These are phyloP conservation scores for Ceratobasidium sp. DNA, from an alignment of 1,284 basidiomycete genomes.

Conservation along the genomic window DNA sequence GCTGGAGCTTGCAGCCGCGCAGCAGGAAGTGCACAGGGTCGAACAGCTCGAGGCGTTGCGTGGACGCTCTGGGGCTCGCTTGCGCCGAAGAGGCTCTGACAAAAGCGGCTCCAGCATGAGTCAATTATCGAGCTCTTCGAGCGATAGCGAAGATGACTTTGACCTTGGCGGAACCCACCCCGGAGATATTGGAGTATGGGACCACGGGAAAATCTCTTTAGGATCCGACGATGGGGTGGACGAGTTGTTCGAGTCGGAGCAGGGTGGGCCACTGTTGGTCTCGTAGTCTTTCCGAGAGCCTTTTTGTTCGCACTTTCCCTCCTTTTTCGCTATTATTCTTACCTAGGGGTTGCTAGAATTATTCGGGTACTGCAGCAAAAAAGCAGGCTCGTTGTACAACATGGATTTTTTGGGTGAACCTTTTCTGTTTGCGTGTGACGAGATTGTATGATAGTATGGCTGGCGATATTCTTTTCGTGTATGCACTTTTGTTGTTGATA, in stretches of 20 bases:
- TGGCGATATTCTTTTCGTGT: constrained; percentile 25
- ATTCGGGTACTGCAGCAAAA: constrained; percentile 17
- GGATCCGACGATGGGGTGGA: constrained; percentile 23
- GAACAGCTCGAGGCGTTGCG: constrained; percentile 30
- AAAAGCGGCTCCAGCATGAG: constrained; percentile 6
- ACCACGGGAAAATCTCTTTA: neutral
- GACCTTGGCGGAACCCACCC: constrained; percentile 13
- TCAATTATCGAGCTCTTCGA: constrained; percentile 6
- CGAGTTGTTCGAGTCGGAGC: constrained; percentile 35
- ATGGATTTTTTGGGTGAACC: constrained; percentile 19
- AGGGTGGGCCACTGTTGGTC: constrained; percentile 27
- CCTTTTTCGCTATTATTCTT: constrained; percentile 30
- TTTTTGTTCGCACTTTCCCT: constrained; percentile 5
- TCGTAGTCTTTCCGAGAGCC: constrained; percentile 10
- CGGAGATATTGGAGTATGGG: neutral
- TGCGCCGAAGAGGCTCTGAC: neutral
- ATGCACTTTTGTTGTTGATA: constrained; percentile 36
- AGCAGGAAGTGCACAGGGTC: constrained; percentile 32
- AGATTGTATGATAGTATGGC: constrained; percentile 10
- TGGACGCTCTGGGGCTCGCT: constrained; percentile 4
- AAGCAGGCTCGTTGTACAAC: constrained; percentile 24
- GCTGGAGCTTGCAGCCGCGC: constrained; percentile 33
- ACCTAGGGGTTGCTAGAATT: constrained; percentile 18
- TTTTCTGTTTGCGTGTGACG: neutral
- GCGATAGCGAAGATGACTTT: constrained; percentile 27